These are phyloP conservation scores for Calocera viscosa DNA, from an alignment of 768 basidiomycete species.

Conservation along the genomic window DNA sequence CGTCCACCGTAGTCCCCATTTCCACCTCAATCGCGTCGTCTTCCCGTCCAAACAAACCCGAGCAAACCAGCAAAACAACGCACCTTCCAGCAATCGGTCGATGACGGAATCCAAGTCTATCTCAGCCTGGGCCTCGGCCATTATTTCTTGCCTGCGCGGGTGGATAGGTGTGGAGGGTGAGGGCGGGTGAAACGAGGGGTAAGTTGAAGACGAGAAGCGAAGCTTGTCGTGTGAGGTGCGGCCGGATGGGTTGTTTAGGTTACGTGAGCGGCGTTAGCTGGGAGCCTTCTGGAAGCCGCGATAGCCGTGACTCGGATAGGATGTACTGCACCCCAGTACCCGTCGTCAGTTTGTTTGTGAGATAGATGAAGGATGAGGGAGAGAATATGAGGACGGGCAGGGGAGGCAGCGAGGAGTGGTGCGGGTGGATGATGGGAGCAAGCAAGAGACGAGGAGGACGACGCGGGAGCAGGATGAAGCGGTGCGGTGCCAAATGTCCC, in stretches of 20 bases:
- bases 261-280: conserved; percentile 3
- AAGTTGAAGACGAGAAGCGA: not conserved
- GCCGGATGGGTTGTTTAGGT: conserved; percentile 8
- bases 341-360: not conserved
- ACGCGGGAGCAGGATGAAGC: conserved; percentile 9
- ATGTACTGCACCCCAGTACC: not conserved
- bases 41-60: not conserved
- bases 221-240: not conserved
- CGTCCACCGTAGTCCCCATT: not conserved
- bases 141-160: conserved; percentile 6
- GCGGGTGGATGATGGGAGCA: conserved; percentile 3
- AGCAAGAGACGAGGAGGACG: conserved; percentile 2
- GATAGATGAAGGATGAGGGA: not conserved
- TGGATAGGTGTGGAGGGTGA: not conserved
- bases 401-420: conserved; percentile 8
- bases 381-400: not conserved
- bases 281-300: not conserved
- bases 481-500: conserved; percentile 9
- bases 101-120: conserved; percentile 99
- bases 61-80: conserved; percentile 27
- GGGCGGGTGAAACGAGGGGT: not conserved
- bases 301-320: not conserved
- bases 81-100: conserved; percentile 94
- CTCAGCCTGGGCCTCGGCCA: conserved; percentile 39
- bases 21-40: not conserved